A percentile compares a stretch with the other conserved stretches of the same genome.
Evolutionary conservation across 805 yeast genomes (phyloP).

Genomic region (Saturnispora dispora): DNA sequence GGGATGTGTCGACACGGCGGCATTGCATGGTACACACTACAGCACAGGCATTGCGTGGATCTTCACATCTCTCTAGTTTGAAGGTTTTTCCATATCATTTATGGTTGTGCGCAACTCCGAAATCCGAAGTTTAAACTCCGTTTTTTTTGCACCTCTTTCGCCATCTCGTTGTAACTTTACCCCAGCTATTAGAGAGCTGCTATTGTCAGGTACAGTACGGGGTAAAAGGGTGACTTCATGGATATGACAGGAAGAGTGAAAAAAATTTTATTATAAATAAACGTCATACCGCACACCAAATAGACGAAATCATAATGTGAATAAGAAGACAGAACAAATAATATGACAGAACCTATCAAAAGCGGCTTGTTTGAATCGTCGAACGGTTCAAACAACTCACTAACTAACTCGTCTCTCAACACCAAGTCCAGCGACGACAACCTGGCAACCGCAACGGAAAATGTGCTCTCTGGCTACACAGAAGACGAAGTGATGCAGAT

Average conservation of each 20-base stretch:
- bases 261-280: not conserved
- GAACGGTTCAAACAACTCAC: not conserved
- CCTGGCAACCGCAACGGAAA: constrained; percentile 18
- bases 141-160: not conserved
- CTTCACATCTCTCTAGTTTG: too few relatives aligned
- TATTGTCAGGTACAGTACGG: not conserved
- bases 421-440: not conserved
- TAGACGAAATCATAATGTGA: not conserved
- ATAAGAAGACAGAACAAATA: not conserved
- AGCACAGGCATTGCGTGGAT: too few relatives aligned
- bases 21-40: too few relatives aligned
- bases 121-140: not conserved
- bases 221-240: not conserved
- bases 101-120: not conserved
- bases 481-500: constrained; percentile 57
- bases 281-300: not conserved
- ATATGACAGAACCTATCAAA: not conserved
- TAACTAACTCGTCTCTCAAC: not conserved
- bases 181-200: not conserved
- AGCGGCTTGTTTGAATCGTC: not conserved
- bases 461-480: constrained; percentile 47
- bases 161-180: not conserved
- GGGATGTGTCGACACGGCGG: too few relatives aligned
- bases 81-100: too few relatives aligned
- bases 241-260: not conserved